These are phyloP conservation scores for Cladosporium sp. DNA, from an alignment of 2,329 filamentous ascomycete genomes.

Conservation along the genomic window DNA sequence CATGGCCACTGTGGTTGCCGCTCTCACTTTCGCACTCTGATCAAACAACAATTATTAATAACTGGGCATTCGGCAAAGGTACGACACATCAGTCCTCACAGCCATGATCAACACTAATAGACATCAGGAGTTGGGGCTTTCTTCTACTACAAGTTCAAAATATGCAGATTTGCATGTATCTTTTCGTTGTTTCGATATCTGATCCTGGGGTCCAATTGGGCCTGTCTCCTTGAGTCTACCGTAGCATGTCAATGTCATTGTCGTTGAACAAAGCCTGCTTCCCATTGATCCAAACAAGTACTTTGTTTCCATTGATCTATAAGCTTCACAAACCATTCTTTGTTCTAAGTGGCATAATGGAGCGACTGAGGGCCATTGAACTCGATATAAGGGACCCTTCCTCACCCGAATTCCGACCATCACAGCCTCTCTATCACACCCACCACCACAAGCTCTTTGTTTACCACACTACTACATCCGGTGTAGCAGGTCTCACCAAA, in stretches of 20 bases:
- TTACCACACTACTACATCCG: conserved; percentile 4
- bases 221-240: conserved; percentile 5
- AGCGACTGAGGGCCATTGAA: neutral
- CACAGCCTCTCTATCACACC: neutral
- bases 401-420: neutral
- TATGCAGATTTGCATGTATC: conserved; percentile 10
- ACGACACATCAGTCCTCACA: neutral
- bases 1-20: conserved; percentile 20
- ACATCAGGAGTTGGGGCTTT: conserved; percentile 5
- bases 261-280: conserved; percentile 2
- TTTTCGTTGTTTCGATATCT: neutral
- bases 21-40: conserved; percentile 29
- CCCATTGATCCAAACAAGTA: conserved; percentile 3
- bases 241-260: conserved; percentile 17
- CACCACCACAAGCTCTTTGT: conserved; percentile 5
- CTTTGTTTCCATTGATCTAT: neutral
- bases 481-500: conserved; percentile 13
- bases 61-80: conserved; percentile 16
- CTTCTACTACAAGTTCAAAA: conserved; percentile 5
- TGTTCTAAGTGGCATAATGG: neutral
- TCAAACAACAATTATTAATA: conserved; percentile 6
- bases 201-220: neutral
- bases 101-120: neutral
- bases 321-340: neutral
- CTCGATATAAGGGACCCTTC: conserved; percentile 1